Evolutionary conservation across 495 filamentous ascomycete species (phyloP), one percentile per base, ranked within the genome.

Genomic region (Hypoxylon intermedium): DNA sequence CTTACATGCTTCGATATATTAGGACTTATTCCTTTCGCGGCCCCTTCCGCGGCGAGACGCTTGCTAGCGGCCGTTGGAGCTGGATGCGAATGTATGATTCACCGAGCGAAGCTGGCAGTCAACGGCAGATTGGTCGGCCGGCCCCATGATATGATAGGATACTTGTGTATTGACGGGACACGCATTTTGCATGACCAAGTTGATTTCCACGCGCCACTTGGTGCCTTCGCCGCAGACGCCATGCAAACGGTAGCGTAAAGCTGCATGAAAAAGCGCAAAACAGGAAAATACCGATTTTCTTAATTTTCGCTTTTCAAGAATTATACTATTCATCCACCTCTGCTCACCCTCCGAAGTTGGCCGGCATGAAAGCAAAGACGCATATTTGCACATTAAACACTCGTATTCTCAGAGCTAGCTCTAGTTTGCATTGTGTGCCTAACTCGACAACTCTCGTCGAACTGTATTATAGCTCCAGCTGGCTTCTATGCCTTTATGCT

Each of bases 261-360:
- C 42, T 9, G 11, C 38, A 30, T 52, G 15, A 2, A 52, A 52
- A 51, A 33, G 31, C n/a, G n/a, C 31, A 44, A 59, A 51, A 36
- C 24, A 3, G 33, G 12, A 34, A 12, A 34, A 2, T 11, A 34
- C 2, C 2, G 31, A 7, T 26, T 26, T 26, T 26, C 24, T 7
- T 26, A 26, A 26, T 26, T 26, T 26, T 26, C n/a, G n/a, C n/a
- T n/a, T n/a, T n/a, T n/a, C n/a, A n/a, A n/a, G n/a, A n/a, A n/a
- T n/a, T n/a, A n/a, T n/a, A n/a, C n/a, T n/a, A n/a, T n/a, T n/a
- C n/a, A n/a, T n/a, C n/a, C n/a, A n/a, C n/a, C n/a, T n/a, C n/a
- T n/a, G n/a, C n/a, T n/a, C n/a, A n/a, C n/a, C n/a, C n/a, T n/a
- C n/a, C n/a, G n/a, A n/a, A n/a, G 5, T 38, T 7, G 36, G 6